A percentile compares a stretch with the other conserved stretches of the same genome.
phyloP scores from a whole-genome alignment of 1,139 yeast species.

The Candida pseudoviswanathii region DNA sequence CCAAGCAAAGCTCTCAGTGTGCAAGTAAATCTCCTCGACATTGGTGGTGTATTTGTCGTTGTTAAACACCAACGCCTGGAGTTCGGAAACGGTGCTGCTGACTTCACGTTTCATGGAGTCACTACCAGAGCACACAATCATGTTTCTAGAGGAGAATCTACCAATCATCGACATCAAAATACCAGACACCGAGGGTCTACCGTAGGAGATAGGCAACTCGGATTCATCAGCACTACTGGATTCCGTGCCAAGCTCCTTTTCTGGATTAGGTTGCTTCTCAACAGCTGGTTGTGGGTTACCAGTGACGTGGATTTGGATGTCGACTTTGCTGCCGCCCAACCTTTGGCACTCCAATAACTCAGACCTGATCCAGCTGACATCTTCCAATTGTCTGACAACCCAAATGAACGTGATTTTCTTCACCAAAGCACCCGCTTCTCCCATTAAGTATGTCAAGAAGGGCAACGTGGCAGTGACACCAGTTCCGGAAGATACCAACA shows the following conservation, averaged over 20 bases:
- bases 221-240: conserved; percentile 4
- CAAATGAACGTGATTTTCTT: conserved; percentile 48
- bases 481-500: conserved; percentile 50
- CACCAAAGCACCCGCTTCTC: conserved; percentile 18
- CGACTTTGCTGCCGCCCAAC: conserved; percentile 26
- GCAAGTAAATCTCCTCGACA: conserved; percentile 55
- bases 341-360: conserved; percentile 38
- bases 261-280: conserved; percentile 11
- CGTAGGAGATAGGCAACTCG: conserved; percentile 22
- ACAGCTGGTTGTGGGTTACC: conserved; percentile 5
- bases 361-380: conserved; percentile 47
- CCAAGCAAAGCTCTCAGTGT: conserved; percentile 65
- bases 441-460: conserved; percentile 33
- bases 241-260: conserved; percentile 16
- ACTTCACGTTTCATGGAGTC: conserved; percentile 45
- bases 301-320: conserved; percentile 30
- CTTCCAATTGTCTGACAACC: conserved; percentile 42
- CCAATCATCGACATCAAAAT: conserved; percentile 22
- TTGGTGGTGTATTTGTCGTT: conserved; percentile 26
- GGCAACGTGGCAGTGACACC: conserved; percentile 61
- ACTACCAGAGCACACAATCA: conserved; percentile 57
- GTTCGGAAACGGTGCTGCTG: conserved; percentile 43
- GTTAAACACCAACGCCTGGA: conserved; percentile 37
- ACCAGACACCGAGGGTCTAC: conserved; percentile 36
- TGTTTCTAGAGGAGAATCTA: conserved; percentile 39